Percentiles rank a stretch among this genome's conserved stretches.
Evolutionary conservation across 108 stramenopile genomes (phyloP).

Genomic region (Mediolabrus comicus): DNA sequence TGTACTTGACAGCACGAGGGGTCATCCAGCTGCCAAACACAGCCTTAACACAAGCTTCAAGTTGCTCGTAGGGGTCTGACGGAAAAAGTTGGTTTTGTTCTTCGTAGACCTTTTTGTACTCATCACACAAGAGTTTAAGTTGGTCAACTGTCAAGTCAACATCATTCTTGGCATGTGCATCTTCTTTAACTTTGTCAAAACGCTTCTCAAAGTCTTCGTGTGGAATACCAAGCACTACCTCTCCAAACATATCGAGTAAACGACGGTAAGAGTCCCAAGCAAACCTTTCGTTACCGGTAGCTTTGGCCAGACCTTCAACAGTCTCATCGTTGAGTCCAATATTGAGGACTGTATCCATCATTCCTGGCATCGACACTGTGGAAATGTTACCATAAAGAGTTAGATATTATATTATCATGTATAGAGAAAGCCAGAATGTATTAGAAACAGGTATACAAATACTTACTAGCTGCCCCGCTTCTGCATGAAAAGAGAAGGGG

Average conservation of each 20-base stretch:
- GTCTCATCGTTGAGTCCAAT: slow-evolving; percentile 83
- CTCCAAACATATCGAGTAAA: slow-evolving; percentile 86
- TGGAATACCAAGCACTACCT: slow-evolving; percentile 74
- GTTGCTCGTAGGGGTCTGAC: slow-evolving; percentile 66
- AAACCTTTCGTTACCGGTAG: slow-evolving; percentile 70
- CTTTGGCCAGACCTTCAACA: slow-evolving; percentile 69
- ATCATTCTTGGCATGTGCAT: slow-evolving; percentile 52
- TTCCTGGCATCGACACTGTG: slow-evolving; percentile 67
- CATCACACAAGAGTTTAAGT: slow-evolving; percentile 52
- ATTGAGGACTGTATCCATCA: slow-evolving; percentile 84
- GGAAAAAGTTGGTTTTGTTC: slow-evolving; percentile 54
- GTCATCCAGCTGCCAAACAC: slow-evolving; percentile 88
- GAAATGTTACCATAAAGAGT: not conserved
- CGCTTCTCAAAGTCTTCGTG: slow-evolving; percentile 80
- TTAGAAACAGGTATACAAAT: not conserved
- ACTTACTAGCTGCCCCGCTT: slow-evolving; percentile 62
- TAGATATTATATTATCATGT: not conserved
- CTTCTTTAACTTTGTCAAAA: slow-evolving; percentile 50
- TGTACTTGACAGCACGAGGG: slow-evolving; percentile 81
- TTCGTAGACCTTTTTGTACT: slow-evolving; percentile 67
- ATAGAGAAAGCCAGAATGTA: not conserved
- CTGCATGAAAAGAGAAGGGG: slow-evolving; percentile 67
- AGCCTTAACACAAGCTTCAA: slow-evolving; percentile 64
- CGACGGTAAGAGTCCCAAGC: slow-evolving; percentile 85
- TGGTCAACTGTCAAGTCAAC: slow-evolving; percentile 61